Evolutionary conservation across 352 stramenopile species (phyloP).

Genomic region (Globisporangium barbulae): DNA sequence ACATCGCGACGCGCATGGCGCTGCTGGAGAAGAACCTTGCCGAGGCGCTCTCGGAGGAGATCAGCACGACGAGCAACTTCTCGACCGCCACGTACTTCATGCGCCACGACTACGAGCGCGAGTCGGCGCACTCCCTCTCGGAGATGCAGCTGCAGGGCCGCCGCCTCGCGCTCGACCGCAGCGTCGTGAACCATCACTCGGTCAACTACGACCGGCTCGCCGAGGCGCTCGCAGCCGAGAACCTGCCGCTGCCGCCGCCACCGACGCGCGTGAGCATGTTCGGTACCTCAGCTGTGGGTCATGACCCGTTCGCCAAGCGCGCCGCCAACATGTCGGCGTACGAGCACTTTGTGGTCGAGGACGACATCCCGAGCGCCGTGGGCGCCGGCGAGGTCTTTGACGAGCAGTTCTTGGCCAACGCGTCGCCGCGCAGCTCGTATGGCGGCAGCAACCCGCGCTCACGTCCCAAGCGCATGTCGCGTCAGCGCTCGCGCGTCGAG

Average conservation of each 20-base stretch:
- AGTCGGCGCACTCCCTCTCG: slow-evolving; percentile 32
- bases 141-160: slow-evolving; percentile 39
- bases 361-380: slow-evolving; percentile 16
- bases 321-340: slow-evolving; percentile 43
- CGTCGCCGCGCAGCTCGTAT: slow-evolving; percentile 25
- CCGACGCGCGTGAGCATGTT: slow-evolving; percentile 71
- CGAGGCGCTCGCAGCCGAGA: slow-evolving; percentile 33
- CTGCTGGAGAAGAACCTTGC: slow-evolving; percentile 47
- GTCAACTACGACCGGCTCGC: slow-evolving; percentile 50
- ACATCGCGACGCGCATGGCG: slow-evolving; percentile 64
- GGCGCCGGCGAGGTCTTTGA: slow-evolving; percentile 35
- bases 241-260: slow-evolving; percentile 42
- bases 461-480: slow-evolving; percentile 21
- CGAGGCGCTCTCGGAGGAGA: slow-evolving; percentile 36
- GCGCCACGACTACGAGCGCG: slow-evolving; percentile 27
- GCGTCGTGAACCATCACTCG: slow-evolving; percentile 65
- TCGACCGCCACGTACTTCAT: slow-evolving; percentile 45
- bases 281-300: slow-evolving; percentile 41
- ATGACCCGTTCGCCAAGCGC: slow-evolving; percentile 50
- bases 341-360: slow-evolving; percentile 59
- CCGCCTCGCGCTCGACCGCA: slow-evolving; percentile 41
- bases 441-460: slow-evolving; percentile 14
- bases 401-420: slow-evolving; percentile 32
- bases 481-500: slow-evolving; percentile 18
- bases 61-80: slow-evolving; percentile 22